These are phyloP conservation scores for Rhododendron ferrugineum DNA, from an alignment of 148 eudicot genomes.

Conservation along the genomic window DNA sequence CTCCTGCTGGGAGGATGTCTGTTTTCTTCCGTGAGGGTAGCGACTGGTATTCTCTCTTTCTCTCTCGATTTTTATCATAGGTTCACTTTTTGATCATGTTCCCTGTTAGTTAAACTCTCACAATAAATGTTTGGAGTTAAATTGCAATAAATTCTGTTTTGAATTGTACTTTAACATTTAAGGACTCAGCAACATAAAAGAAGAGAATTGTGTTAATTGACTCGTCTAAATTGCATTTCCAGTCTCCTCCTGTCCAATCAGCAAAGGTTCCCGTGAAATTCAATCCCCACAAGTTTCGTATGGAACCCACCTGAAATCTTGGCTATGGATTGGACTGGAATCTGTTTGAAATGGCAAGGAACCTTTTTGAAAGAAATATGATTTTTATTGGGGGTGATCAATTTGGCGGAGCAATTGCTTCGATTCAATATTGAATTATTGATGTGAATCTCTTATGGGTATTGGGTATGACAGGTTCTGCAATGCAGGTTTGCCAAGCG, in stretches of 20 bases:
- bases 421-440: background rate
- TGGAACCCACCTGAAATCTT: background rate
- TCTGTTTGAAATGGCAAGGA: slow-evolving; percentile 1
- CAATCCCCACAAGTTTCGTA: background rate
- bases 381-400: background rate
- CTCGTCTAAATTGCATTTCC: background rate
- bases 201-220: background rate
- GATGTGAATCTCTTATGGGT: slow-evolving; percentile 23
- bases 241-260: background rate
- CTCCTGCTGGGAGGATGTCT: slow-evolving; percentile 58
- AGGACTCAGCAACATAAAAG: background rate
- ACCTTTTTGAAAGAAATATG: background rate
- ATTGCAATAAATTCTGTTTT: background rate
- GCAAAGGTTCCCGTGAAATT: slow-evolving; percentile 2
- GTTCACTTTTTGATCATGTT: slow-evolving; percentile 10
- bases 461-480: slow-evolving; percentile 71
- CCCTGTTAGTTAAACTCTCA: background rate
- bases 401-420: background rate
- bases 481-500: slow-evolving; percentile 79
- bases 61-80: background rate
- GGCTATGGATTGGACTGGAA: background rate
- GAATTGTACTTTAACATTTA: background rate
- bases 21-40: slow-evolving; percentile 61
- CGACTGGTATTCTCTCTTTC: slow-evolving; percentile 53
- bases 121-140: background rate